phyloP scores from a whole-genome alignment of 345 rosid genomes.

The Populus simonii region DNA sequence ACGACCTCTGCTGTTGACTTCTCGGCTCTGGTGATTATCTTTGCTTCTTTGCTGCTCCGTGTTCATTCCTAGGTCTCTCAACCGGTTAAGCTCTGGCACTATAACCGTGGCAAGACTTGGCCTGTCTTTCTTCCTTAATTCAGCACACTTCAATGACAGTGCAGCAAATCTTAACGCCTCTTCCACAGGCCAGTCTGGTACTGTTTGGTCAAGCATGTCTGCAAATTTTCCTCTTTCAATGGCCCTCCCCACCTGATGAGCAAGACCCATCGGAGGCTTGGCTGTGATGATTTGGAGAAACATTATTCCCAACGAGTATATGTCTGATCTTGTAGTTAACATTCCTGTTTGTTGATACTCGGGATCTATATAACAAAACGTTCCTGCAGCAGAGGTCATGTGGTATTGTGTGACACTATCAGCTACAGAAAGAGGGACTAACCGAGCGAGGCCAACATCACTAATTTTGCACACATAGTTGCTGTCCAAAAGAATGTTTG shows the following conservation, averaged over 20 bases:
- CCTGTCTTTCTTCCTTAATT: slow-evolving; percentile 78
- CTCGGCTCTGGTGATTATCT: not conserved
- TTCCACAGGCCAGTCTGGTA: slow-evolving; percentile 76
- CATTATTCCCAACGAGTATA: slow-evolving; percentile 80
- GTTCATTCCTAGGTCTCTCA: slow-evolving; percentile 44
- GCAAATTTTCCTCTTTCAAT: slow-evolving; percentile 58
- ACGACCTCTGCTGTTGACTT: not conserved
- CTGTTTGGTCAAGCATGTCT: slow-evolving; percentile 60
- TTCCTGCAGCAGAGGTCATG: slow-evolving; percentile 92
- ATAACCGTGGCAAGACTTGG: slow-evolving; percentile 70
- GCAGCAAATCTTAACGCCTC: slow-evolving; percentile 59
- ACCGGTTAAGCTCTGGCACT: slow-evolving; percentile 65
- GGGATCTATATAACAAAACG: slow-evolving; percentile 88
- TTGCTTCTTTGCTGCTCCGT: slow-evolving; percentile 11
- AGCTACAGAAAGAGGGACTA: slow-evolving; percentile 81
- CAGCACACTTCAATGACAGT: slow-evolving; percentile 58
- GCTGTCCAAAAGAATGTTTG: slow-evolving; percentile 79
- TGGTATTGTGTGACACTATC: slow-evolving; percentile 75
- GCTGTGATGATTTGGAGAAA: slow-evolving; percentile 81
- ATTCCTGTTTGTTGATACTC: slow-evolving; percentile 88
- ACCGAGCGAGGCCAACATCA: slow-evolving; percentile 88
- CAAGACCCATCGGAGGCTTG: slow-evolving; percentile 75
- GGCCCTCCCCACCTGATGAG: slow-evolving; percentile 71
- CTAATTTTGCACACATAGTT: slow-evolving; percentile 86
- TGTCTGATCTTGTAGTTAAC: slow-evolving; percentile 77